Conservation (phyloP, 129 eudicot genomes). For the Chrysanthemum makinoi region DNA sequence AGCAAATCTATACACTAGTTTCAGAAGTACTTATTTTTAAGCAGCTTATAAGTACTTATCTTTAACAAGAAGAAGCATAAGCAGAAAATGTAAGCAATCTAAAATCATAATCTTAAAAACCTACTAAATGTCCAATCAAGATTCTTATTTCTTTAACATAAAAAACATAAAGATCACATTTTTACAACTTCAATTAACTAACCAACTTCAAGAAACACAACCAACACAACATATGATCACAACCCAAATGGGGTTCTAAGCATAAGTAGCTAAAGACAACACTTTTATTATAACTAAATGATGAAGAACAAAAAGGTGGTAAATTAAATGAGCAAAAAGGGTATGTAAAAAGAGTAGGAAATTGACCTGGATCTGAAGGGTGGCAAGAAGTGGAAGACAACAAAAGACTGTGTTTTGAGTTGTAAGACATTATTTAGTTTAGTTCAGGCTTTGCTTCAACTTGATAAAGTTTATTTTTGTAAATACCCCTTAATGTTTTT, state of each 20-base stretch:
- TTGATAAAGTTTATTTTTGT: conserved; percentile 20
- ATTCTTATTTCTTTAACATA: not conserved
- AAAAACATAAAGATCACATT: conserved; percentile 15
- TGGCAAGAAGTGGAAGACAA: conserved; percentile 21
- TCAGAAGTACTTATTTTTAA: too few species aligned
- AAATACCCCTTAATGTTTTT: conserved; percentile 17
- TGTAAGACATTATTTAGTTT: conserved; percentile 14
- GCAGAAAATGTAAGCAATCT: too few species aligned
- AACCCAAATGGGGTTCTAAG: conserved; percentile 23
- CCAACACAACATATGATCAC: not conserved
- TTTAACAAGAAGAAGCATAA: not conserved
- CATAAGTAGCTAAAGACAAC: too few species aligned
- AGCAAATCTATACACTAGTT: too few species aligned
- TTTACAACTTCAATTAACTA: not conserved
- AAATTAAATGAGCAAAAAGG: not conserved
- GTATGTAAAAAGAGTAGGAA: conserved; percentile 16
- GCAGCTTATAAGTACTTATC: too few species aligned
- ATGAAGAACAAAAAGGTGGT: conserved; percentile 1
- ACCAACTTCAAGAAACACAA: too few species aligned
- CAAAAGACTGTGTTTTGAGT: conserved; percentile 30
- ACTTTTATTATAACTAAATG: not conserved
- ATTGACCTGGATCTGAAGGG: conserved; percentile 43
- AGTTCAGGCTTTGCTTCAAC: conserved; percentile 20
- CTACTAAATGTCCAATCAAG: conserved; percentile 10
- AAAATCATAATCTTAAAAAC: not conserved